Evolutionary conservation across 352 stramenopile genomes (phyloP), one percentile per base, ranked within the genome.

Genomic region (Phytophthora pini): DNA sequence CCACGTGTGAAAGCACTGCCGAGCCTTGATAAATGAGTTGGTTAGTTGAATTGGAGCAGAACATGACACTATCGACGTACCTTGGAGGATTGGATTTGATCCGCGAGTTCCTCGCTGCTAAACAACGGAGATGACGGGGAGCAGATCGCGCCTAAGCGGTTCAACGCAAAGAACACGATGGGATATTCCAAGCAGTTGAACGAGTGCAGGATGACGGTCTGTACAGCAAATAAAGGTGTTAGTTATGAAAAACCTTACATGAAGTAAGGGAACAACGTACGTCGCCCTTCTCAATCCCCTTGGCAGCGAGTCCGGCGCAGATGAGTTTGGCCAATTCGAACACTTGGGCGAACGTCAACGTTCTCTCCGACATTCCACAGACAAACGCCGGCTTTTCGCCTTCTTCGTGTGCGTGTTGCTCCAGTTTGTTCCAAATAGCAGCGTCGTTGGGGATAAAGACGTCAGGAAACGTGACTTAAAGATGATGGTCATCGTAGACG

Each of bases 131-230:
- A 78, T 24, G 75, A 69, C 13, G 77, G 55, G 17, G 75, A 82
- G 47, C 74, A 80, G 24, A 80, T 76, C 13, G 68, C 80, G 2
- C 74, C 64, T n/a, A 89, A 46, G 4, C 70, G 65, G 46, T 76
- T 79, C 27, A 84, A 57, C 17, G 80, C 80, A 10, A 81, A 38
- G 48, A 80, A 79, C 20, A 89, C 62, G 49, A 85, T 56, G 4
- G 78, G 77, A 36, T 74, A 89, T 47, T 89, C 76, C 51, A 85
- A 68, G 54, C 69, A 84, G 67, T 87, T 89, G 56, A 80, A 64
- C 39, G 72, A 77, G 49, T 87, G 74, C 27, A 85, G 55, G 15
- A 86, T 3, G 3, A 88, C 66, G 8, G 76, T 61, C 69, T 85
- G 61, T 31, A 31, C 41, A 58, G 8, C 5, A 56, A 48, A 13